Evolutionary conservation across 169 alveolate species (phyloP).

Genomic region (Cryptosporidium ubiquitum): DNA sequence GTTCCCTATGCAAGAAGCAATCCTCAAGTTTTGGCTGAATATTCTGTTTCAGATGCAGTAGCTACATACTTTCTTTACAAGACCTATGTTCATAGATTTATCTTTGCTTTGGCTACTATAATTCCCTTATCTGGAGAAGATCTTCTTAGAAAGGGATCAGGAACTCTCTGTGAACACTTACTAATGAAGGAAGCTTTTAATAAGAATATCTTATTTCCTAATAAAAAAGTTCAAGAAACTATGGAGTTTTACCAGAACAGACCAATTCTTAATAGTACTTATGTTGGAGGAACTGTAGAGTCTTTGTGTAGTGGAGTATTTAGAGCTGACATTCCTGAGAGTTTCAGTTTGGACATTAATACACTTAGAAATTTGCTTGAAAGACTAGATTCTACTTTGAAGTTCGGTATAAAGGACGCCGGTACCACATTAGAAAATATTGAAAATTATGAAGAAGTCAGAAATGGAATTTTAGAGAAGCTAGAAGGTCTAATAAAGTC

Average conservation of each 20-base stretch:
- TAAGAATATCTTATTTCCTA: constrained; percentile 94
- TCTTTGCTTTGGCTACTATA: constrained; percentile 96
- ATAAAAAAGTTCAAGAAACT: constrained; percentile 89
- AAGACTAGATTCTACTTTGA: constrained; percentile 81
- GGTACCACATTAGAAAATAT: constrained; percentile 80
- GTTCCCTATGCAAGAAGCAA: constrained; percentile 92
- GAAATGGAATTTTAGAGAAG: constrained; percentile 77
- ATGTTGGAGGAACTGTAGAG: constrained; percentile 98
- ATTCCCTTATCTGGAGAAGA: constrained; percentile 97
- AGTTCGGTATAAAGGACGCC: constrained; percentile 85
- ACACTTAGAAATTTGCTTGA: constrained; percentile 89
- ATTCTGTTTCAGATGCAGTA: constrained; percentile 99
- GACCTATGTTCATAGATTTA: constrained; percentile 97
- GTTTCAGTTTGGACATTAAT: constrained; percentile 88
- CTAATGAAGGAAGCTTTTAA: constrained; percentile 98
- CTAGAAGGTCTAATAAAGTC: constrained; percentile 77
- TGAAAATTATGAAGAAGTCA: constrained; percentile 84
- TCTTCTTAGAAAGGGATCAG: constrained; percentile 98
- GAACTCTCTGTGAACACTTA: constrained; percentile 98
- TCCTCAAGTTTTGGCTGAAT: constrained; percentile 97
- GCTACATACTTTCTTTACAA: constrained; percentile 98
- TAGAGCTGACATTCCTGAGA: constrained; percentile 95
- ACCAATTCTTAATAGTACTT: constrained; percentile 87
- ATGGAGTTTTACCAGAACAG: constrained; percentile 85
- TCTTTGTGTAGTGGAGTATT: constrained; percentile 95